Evolutionary conservation across 192 early-diverging fungal genomes (phyloP), one percentile per base, ranked within the genome.

Genomic region (Powellomyces hirtus): DNA sequence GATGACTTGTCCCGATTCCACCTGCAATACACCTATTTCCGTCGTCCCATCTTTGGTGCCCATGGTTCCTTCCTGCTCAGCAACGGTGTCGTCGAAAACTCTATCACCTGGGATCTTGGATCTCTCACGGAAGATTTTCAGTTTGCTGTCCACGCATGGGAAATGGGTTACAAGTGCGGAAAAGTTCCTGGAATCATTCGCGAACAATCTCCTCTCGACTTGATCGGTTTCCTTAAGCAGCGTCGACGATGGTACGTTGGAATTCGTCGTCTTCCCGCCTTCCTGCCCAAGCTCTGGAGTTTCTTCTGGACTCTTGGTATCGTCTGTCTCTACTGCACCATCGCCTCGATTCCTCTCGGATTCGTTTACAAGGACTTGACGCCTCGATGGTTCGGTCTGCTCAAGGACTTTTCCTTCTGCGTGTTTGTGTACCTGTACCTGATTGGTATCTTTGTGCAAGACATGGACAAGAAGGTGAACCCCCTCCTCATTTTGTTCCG

Each of bases 1-100:
- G 83, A 84, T 57, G 83, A 84, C 59, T 37, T 84, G 66, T 64
- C 77, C 34, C 75, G 83, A 11, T 84, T 84, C 72, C 83, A 84
- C 31, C 67, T 84, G 55, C 83, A 84, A 72, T 84, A 80, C 78
- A 78, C 80, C 24, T 84, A 82, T 76, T 76, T 84, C 76, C 72
- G 81, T 36, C 63, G 68, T 8, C 83, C 83, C 26, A 64, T 84
- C 37, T 84, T 81, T 68, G 83, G 83, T 45, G 79, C 80, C 6
- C 83, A 84, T 74, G 83, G 83, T 14, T 82, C 80, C 59, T 84
- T 84, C 71, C 67, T 84, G 35, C 58, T 84, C 14, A 72, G 31
- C 53, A 84, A 84, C 70, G 83, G 83, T 20, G 51, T 59, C 29
- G 83, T 84, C 30, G 83, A 84, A 69, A 84, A 84, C 74, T 71